A percentile compares a stretch with the other conserved stretches of the same genome.
These are phyloP conservation scores for apple (Malus domestica) DNA, from an alignment of 306 rosid species.

Conservation along the genomic window DNA sequence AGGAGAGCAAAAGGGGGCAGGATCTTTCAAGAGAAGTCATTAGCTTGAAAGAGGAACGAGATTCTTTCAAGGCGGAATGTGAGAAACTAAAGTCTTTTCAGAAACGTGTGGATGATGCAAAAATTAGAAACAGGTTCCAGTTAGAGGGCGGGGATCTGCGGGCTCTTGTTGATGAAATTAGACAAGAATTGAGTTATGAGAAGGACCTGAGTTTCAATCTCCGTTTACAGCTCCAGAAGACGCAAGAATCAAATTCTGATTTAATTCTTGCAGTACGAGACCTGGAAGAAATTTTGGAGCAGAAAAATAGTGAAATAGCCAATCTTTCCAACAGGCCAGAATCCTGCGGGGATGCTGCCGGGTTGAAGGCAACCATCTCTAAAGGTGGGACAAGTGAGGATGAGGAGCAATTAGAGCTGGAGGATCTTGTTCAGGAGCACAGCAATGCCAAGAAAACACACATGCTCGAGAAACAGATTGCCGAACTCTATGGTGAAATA, in stretches of 20 bases:
- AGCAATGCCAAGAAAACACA: constrained; percentile 43
- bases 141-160: constrained; percentile 52
- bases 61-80: constrained; percentile 54
- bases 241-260: constrained; percentile 83
- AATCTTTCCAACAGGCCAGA: constrained; percentile 21
- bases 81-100: constrained; percentile 56
- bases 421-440: constrained; percentile 58
- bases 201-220: constrained; percentile 70
- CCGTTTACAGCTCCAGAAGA: constrained; percentile 70
- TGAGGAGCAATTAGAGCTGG: constrained; percentile 75
- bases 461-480: constrained; percentile 56
- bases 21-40: constrained; percentile 60
- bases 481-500: constrained; percentile 70
- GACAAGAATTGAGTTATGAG: constrained; percentile 70
- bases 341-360: constrained; percentile 22
- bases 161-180: constrained; percentile 66
- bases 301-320: constrained; percentile 39
- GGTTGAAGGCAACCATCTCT: constrained; percentile 25
- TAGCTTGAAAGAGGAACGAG: constrained; percentile 78
- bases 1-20: constrained; percentile 82
- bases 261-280: constrained; percentile 78
- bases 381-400: constrained; percentile 47
- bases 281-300: constrained; percentile 75
- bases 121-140: constrained; percentile 42
- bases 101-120: constrained; percentile 47